phyloP scores from a whole-genome alignment of 495 filamentous ascomycete genomes.

The Penicillium simplicissimum region DNA sequence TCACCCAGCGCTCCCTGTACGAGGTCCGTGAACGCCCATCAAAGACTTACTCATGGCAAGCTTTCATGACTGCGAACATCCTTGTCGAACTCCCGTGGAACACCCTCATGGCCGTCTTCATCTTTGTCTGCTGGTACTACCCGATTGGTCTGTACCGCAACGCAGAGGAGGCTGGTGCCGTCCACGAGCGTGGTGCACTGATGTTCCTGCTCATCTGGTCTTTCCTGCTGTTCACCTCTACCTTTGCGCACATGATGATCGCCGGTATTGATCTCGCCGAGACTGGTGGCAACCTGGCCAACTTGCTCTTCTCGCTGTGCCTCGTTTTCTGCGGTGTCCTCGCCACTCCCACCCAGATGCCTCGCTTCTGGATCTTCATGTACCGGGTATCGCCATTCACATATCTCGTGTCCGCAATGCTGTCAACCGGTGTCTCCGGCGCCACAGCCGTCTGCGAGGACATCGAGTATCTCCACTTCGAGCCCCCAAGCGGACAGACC shows the following conservation, averaged over 20 bases:
- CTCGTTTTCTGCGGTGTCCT: slow-evolving; percentile 69
- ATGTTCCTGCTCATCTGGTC: slow-evolving; percentile 59
- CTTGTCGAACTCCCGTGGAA: slow-evolving; percentile 75
- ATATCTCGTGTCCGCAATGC: slow-evolving; percentile 65
- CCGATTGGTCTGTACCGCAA: slow-evolving; percentile 63
- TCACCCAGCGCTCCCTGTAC: slow-evolving; percentile 67
- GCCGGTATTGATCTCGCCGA: slow-evolving; percentile 63
- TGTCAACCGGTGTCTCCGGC: slow-evolving; percentile 62
- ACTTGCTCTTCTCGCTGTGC: slow-evolving; percentile 62
- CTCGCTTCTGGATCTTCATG: slow-evolving; percentile 83
- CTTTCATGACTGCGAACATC: slow-evolving; percentile 69
- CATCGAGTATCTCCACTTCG: slow-evolving; percentile 58
- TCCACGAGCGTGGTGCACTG: slow-evolving; percentile 54
- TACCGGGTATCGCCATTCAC: slow-evolving; percentile 75
- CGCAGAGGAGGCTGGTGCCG: slow-evolving; percentile 43
- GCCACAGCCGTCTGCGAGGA: slow-evolving; percentile 55
- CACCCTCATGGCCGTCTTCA: slow-evolving; percentile 61
- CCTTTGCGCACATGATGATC: slow-evolving; percentile 67
- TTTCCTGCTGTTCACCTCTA: slow-evolving; percentile 60
- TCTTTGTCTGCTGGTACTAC: slow-evolving; percentile 69
- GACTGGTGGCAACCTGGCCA: slow-evolving; percentile 61
- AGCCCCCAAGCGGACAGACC: slow-evolving; percentile 48
- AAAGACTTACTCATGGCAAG: slow-evolving; percentile 75
- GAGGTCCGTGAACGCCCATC: slow-evolving; percentile 69
- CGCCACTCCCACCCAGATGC: slow-evolving; percentile 58